phyloP scores from a whole-genome alignment of 176 grass and related monocot genomes.

The Zoysia japonica region DNA sequence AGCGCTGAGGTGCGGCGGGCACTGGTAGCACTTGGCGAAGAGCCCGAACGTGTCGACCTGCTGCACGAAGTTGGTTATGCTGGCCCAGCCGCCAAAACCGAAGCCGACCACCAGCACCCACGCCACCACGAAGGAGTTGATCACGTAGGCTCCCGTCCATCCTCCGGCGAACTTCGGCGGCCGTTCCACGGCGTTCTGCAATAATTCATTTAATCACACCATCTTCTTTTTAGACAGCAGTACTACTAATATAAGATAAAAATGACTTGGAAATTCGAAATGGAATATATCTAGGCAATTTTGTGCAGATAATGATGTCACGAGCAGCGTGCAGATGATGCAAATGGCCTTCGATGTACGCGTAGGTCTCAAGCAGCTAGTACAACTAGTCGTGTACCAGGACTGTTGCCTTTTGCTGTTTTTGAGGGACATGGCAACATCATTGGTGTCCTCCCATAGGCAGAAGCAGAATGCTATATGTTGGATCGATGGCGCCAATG shows the following conservation, averaged over 20 bases:
- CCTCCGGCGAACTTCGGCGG: slow-evolving; percentile 69
- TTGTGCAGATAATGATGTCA: slow-evolving; percentile 2
- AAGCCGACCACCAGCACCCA: slow-evolving; percentile 98
- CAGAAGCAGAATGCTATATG: slow-evolving; percentile 19
- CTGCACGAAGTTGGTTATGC: slow-evolving; percentile 90
- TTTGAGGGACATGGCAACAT: slow-evolving; percentile 35
- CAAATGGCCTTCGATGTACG: not conserved
- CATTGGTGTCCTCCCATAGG: slow-evolving; percentile 27
- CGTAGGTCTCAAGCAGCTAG: not conserved
- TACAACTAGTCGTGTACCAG: not conserved
- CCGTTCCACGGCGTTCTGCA: slow-evolving; percentile 82
- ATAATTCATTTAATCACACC: not conserved
- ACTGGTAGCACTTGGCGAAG: slow-evolving; percentile 96
- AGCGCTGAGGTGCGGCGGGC: slow-evolving; percentile 46
- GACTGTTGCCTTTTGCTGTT: slow-evolving; percentile 29
- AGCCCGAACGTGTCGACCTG: slow-evolving; percentile 83
- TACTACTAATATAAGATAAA: not conserved
- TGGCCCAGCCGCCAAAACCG: slow-evolving; percentile 94
- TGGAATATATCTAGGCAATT: not conserved
- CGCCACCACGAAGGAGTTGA: slow-evolving; percentile 89
- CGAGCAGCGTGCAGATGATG: not conserved
- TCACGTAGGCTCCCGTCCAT: slow-evolving; percentile 79
- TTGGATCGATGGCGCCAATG: slow-evolving; percentile 27
- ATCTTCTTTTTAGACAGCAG: not conserved
- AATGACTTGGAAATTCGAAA: not conserved